Percentiles rank a stretch among this genome's conserved stretches.
phyloP scores from a whole-genome alignment of 2,329 filamentous ascomycete species.

The Zymoseptoria ardabiliae region DNA sequence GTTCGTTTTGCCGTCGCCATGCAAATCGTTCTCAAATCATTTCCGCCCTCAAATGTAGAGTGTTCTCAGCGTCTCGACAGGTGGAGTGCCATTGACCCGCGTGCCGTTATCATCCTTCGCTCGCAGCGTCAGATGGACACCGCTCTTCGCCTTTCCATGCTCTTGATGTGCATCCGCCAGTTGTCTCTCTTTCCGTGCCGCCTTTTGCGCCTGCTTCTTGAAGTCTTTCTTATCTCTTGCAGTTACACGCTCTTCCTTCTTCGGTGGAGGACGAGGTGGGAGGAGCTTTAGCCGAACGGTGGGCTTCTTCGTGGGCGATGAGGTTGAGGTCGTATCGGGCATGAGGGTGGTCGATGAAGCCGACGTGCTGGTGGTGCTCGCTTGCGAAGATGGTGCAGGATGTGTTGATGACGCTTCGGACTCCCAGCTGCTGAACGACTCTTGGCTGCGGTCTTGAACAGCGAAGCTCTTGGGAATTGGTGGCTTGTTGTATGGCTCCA shows the following conservation, averaged over 20 bases:
- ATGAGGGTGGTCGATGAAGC: slow-evolving; percentile 9
- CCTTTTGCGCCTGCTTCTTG: slow-evolving; percentile 37
- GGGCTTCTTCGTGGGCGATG: slow-evolving; percentile 14
- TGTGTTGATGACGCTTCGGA: slow-evolving; percentile 26
- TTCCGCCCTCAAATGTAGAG: slow-evolving; percentile 29
- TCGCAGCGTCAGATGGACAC: slow-evolving; percentile 24
- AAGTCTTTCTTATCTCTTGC: slow-evolving; percentile 34
- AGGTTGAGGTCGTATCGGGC: slow-evolving; percentile 3
- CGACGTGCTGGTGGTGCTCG: slow-evolving; percentile 13
- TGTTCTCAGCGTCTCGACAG: slow-evolving; percentile 31
- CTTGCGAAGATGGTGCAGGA: slow-evolving; percentile 19
- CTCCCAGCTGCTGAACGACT: slow-evolving; percentile 28
- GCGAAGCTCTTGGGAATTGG: slow-evolving; percentile 17
- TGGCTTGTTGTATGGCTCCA: background rate
- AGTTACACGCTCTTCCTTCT: slow-evolving; percentile 19
- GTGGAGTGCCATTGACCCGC: slow-evolving; percentile 28
- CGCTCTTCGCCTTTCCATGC: slow-evolving; percentile 12
- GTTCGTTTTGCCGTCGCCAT: background rate
- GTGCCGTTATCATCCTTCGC: slow-evolving; percentile 28
- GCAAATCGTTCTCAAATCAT: background rate
- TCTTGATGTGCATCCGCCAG: slow-evolving; percentile 18
- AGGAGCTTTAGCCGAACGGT: slow-evolving; percentile 30
- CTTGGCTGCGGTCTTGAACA: slow-evolving; percentile 28
- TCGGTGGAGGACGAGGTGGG: slow-evolving; percentile 25
- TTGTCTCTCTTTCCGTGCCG: slow-evolving; percentile 34